A percentile compares a stretch with the other conserved stretches of the same genome.
Evolutionary conservation across 176 grass and related monocot genomes (phyloP).

Genomic region (Pontederia crassipes): DNA sequence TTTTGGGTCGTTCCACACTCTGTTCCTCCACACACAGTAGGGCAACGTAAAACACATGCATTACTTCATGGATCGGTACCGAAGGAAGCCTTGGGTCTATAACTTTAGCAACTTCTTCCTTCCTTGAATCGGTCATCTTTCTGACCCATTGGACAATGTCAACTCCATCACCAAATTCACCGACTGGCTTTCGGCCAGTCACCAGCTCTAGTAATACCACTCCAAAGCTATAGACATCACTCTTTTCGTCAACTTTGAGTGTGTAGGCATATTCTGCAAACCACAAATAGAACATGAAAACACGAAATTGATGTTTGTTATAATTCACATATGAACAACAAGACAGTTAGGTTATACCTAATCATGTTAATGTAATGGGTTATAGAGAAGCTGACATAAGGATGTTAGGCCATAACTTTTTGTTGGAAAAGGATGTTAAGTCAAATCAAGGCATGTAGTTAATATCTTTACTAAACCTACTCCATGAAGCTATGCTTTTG

Average conservation of each 20-base stretch:
- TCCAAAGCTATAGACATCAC: slow-evolving; percentile 93
- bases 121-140: slow-evolving; percentile 41
- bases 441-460: too few relatives aligned
- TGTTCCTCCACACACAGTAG: slow-evolving; percentile 93
- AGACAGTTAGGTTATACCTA: too few relatives aligned
- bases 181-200: slow-evolving; percentile 74
- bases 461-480: too few relatives aligned
- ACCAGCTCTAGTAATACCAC: slow-evolving; percentile 90
- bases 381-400: too few relatives aligned
- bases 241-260: slow-evolving; percentile 94
- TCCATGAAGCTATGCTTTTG: too few relatives aligned
- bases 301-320: not conserved
- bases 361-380: too few relatives aligned
- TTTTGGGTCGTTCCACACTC: slow-evolving; percentile 80
- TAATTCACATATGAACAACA: too few relatives aligned
- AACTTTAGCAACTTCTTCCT: slow-evolving; percentile 60
- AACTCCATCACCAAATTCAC: slow-evolving; percentile 86
- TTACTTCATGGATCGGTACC: slow-evolving; percentile 59
- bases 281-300: not conserved
- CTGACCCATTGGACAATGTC: slow-evolving; percentile 98
- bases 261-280: slow-evolving; percentile 90
- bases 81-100: slow-evolving; percentile 72
- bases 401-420: too few relatives aligned
- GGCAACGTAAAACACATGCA: slow-evolving; percentile 81
- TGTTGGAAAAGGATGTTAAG: too few relatives aligned